Percentiles rank a stretch among this genome's conserved stretches.
phyloP scores from a whole-genome alignment of 495 filamentous ascomycete species.

The Delitschia confertaspora region DNA sequence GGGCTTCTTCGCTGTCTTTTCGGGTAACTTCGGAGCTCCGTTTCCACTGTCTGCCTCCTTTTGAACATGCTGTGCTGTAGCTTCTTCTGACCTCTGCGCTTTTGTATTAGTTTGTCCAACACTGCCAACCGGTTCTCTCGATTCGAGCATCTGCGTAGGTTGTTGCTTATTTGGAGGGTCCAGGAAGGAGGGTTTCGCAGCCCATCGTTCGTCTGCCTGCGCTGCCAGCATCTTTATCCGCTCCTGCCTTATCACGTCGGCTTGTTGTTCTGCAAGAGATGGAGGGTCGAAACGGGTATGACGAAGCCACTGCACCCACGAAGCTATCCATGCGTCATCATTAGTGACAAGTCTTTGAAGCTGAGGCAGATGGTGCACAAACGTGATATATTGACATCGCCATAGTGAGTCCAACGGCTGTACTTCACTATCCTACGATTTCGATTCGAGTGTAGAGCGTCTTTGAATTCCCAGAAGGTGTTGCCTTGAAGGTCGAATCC shows the following conservation, averaged over 20 bases:
- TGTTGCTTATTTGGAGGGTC: slow-evolving; percentile 47
- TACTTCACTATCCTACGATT: slow-evolving; percentile 61
- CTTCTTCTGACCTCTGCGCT: neutral
- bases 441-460: slow-evolving; percentile 45
- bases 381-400: slow-evolving; percentile 58
- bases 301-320: slow-evolving; percentile 97
- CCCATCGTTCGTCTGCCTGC: slow-evolving; percentile 79
- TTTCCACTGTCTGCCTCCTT: neutral
- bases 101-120: slow-evolving; percentile 22
- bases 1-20: slow-evolving; percentile 26
- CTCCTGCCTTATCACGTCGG: slow-evolving; percentile 57
- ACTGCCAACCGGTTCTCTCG: slow-evolving; percentile 33
- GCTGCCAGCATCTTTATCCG: slow-evolving; percentile 66
- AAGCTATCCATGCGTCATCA: slow-evolving; percentile 40
- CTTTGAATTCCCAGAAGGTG: slow-evolving; percentile 89
- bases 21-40: slow-evolving; percentile 13
- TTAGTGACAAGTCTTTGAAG: neutral
- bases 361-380: slow-evolving; percentile 9
- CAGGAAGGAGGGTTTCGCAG: slow-evolving; percentile 57
- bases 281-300: slow-evolving; percentile 65
- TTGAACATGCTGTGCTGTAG: neutral
- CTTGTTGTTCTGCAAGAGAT: slow-evolving; percentile 61
- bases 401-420: slow-evolving; percentile 49
- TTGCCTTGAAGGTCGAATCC: slow-evolving; percentile 81
- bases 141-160: slow-evolving; percentile 35